Base-by-base conservation (phyloP, 805 yeast species). In the Candida ovalis region DNA sequence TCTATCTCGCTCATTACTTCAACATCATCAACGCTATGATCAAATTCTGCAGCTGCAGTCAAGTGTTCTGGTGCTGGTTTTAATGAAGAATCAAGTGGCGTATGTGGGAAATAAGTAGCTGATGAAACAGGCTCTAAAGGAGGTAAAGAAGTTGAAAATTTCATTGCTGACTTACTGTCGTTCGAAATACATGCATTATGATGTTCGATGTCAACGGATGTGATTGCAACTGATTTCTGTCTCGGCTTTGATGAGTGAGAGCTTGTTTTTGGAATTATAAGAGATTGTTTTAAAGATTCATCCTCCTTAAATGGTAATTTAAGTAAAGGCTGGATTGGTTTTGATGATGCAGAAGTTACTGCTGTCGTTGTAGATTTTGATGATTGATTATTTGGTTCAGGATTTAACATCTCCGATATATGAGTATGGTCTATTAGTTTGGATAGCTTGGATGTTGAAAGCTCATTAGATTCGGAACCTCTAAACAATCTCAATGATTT, bases 41-140 rank as follows among this genome's bases (percentile, higher is more conserved):
- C 81, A 51, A 71, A 76, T 57, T 77, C 82, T 17, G 75, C 61
- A 43, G 75, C 73, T 4, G 81, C 80, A 3, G 73, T 75, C 44
- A 77, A 57, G 59, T 77, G 80, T 56, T 74, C 75, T 25, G 68
- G 63, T 15, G 46, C 40, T 0, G 59, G 51, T 23, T 32, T 52
- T 23, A 25, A 35, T 13, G 40, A 43, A 2, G 61, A 49, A 37
- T 65, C 64, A 21, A 64, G 64, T 17, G 82, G 78, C 3, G 79
- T 76, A 60, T 84, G 88, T 2, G 90, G 90, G 48, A 81, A 75
- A 59, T 83, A 84, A 0, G 88, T 82, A 0, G 88, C 89, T 1
- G 86, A 80, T 0, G 86, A 80, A 0, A 82, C 78, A 0, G 88
- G 87, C 49, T 83, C 84, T 40, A 80, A 55, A 0, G 66, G 56